Evolutionary conservation across 192 early-diverging fungal genomes (phyloP).

Genomic region (Pilaira anomala): DNA sequence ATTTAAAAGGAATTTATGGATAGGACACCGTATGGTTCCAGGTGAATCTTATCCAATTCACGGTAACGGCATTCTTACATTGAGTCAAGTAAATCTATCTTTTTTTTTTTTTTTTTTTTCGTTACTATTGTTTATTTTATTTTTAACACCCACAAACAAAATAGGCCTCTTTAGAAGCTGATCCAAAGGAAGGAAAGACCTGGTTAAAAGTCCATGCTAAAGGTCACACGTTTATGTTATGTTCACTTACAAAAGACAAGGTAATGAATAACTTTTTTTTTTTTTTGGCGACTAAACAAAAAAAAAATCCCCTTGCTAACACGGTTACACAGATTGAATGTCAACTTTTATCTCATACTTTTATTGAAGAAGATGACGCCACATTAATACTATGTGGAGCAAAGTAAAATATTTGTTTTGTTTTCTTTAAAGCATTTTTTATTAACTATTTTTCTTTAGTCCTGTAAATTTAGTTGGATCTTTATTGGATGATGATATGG

Average conservation of each 20-base stretch:
- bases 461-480: background rate
- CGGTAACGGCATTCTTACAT: background rate
- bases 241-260: conserved; percentile 8
- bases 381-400: conserved; percentile 6
- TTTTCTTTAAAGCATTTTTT: no score
- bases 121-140: background rate
- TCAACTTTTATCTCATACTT: background rate
- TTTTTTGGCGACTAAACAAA: background rate
- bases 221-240: conserved; percentile 6
- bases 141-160: background rate
- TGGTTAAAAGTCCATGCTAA: background rate
- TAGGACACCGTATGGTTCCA: background rate
- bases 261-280: background rate
- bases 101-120: background rate
- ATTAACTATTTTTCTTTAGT: no score
- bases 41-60: conserved; percentile 2
- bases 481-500: background rate
- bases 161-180: background rate
- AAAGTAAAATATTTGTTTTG: no score
- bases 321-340: background rate
- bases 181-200: background rate
- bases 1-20: background rate
- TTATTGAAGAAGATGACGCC: conserved; percentile 12
- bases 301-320: background rate
- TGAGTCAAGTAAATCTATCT: background rate